These are phyloP conservation scores for Verbascum thapsus DNA, from an alignment of 257 asterid species.

Conservation along the genomic window DNA sequence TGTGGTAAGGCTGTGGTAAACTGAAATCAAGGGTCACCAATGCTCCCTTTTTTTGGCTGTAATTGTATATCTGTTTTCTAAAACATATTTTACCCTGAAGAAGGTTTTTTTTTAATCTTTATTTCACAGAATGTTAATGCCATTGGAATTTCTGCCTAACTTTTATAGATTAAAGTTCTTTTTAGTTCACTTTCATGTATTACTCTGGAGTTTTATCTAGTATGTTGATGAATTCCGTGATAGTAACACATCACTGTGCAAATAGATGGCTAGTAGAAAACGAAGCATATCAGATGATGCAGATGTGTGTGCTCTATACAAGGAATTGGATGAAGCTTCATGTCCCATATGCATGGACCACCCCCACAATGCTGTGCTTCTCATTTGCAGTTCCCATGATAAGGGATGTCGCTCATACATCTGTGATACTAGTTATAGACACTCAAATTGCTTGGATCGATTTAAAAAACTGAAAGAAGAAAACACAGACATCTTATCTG, in stretches of 20 bases:
- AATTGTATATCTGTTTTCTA: neutral
- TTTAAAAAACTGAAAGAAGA: conserved; percentile 71
- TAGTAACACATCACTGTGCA: conserved; percentile 69
- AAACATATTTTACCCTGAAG: neutral
- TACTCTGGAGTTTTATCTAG: conserved; percentile 14
- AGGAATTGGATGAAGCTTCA: conserved; percentile 93
- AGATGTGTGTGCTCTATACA: conserved; percentile 62
- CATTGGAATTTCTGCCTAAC: neutral
- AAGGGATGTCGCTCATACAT: conserved; percentile 88
- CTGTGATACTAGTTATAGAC: conserved; percentile 93
- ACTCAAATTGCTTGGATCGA: conserved; percentile 89
- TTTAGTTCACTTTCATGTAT: conserved; percentile 21
- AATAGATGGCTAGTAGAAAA: conserved; percentile 96
- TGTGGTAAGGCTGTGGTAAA: too few species aligned
- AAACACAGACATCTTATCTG: conserved; percentile 36
- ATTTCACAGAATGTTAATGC: neutral
- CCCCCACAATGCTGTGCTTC: conserved; percentile 84
- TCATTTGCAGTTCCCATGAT: conserved; percentile 83
- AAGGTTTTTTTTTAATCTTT: neutral
- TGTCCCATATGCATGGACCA: conserved; percentile 97
- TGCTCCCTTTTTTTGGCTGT: neutral
- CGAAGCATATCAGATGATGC: conserved; percentile 76
- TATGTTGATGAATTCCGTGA: conserved; percentile 47
- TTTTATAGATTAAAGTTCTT: conserved; percentile 8
- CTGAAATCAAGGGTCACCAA: neutral